Evolutionary conservation across 768 basidiomycete genomes (phyloP).

Genomic region (Boletus rubescentipes): DNA sequence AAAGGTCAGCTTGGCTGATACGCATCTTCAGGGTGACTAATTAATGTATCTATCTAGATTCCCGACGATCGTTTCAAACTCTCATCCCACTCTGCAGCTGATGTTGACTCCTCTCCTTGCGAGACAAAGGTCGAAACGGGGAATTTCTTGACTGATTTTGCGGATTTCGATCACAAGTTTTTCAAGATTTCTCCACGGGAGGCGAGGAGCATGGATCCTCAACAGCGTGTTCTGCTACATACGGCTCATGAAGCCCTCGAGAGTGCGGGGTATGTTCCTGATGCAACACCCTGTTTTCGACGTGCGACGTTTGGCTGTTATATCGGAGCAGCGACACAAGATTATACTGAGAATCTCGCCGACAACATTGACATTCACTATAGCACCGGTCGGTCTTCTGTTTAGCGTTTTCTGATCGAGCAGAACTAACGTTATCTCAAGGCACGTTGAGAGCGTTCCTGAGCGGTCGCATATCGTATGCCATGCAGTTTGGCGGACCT

Average conservation of each 20-base stretch:
- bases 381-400: slow-evolving; percentile 49
- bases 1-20: slow-evolving; percentile 41
- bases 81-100: slow-evolving; percentile 34
- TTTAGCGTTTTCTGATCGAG: neutral
- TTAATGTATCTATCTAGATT: slow-evolving; percentile 42
- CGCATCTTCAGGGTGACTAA: neutral
- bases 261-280: slow-evolving; percentile 66
- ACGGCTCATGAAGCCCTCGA: slow-evolving; percentile 69
- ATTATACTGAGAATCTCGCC: slow-evolving; percentile 65
- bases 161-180: slow-evolving; percentile 66
- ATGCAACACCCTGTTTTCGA: slow-evolving; percentile 48
- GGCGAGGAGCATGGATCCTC: slow-evolving; percentile 74
- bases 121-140: slow-evolving; percentile 53
- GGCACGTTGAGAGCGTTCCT: slow-evolving; percentile 70
- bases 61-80: slow-evolving; percentile 57
- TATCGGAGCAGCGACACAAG: slow-evolving; percentile 67
- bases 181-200: slow-evolving; percentile 76
- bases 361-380: slow-evolving; percentile 69
- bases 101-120: slow-evolving; percentile 34
- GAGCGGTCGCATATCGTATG: slow-evolving; percentile 70
- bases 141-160: slow-evolving; percentile 60
- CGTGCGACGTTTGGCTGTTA: slow-evolving; percentile 62
- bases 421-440: neutral
- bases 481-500: slow-evolving; percentile 65
- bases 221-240: slow-evolving; percentile 67